Evolutionary conservation across 176 grass and related monocot species (phyloP).

Genomic region (Themeda triandra): DNA sequence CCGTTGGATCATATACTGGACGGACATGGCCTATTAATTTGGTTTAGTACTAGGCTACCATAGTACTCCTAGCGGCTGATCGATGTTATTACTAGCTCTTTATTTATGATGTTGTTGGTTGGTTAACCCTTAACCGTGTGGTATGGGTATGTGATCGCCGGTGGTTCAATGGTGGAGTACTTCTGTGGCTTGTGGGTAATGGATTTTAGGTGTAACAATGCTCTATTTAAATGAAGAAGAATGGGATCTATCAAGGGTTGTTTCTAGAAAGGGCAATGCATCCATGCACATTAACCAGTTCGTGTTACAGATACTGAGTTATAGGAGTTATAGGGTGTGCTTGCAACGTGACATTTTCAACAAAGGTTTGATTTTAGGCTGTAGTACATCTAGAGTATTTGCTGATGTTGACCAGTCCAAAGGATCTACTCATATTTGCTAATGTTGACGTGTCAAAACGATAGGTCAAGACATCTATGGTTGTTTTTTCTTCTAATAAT

Average conservation of each 20-base stretch:
- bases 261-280: background rate
- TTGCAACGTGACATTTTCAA: background rate
- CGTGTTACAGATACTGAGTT: background rate
- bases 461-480: too few relatives aligned
- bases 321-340: background rate
- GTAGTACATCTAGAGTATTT: background rate
- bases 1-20: slow-evolving; percentile 59
- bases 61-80: background rate
- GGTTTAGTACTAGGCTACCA: background rate
- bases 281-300: background rate
- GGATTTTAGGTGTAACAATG: background rate
- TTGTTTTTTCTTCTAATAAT: background rate
- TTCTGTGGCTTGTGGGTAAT: too few relatives aligned
- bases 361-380: background rate
- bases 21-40: background rate
- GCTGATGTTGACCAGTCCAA: background rate
- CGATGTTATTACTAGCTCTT: background rate
- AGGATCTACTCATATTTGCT: background rate
- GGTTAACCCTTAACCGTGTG: background rate
- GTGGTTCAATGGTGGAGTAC: background rate
- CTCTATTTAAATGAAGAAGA: background rate
- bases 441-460: background rate
- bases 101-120: background rate
- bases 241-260: background rate
- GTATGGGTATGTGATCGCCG: background rate